Base-by-base conservation (phyloP, 2,329 filamentous ascomycete species). In the Verticillium dahliae region DNA sequence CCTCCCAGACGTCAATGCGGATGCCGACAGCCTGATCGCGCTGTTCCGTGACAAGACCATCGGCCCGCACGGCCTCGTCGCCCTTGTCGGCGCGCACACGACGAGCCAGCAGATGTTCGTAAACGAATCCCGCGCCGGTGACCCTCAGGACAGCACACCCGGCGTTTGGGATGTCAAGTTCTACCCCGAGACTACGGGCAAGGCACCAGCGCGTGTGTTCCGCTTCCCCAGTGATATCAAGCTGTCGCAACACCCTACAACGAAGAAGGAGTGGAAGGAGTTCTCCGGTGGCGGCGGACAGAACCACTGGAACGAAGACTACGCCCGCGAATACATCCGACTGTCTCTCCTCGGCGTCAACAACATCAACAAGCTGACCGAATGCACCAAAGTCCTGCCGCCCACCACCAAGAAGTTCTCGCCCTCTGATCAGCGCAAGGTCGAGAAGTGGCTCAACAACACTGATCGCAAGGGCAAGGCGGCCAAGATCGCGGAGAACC, bases 271-370 rank as follows among this genome's bases (percentile, higher is more conserved):
- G 38, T 81, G 77, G 69, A 64, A 70, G 60, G 65, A 67, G 0
- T 81, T 81, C 67, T 71, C 74, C 1, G 67, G 65, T 1, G 14
- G 11, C 4, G 57, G 59, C 13, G 73, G 74, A 1, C 76, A 80
- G 64, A 61, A 65, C 2, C 66, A 73, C 50, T 81, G 78, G 79
- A 75, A 79, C 63, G 67, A 71, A 65, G 81, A 80, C 59, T 85
- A 82, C 60, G 78, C 81, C 5, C 75, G 75, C 41, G 82, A 80
- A 15, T 85, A 85, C 66, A 75, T 83, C 59, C 80, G 82, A 15
- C 73, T 86, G n/a, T 81, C 78, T 41, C 72, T 85, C 2, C 77
- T 86, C n/a, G 83, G 83, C 2, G 81, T 85, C 14, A 76, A 82
- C 67, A 84, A 84, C 67, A 81, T 85, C 70, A 85, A 85, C 69